phyloP scores from a whole-genome alignment of 1,284 basidiomycete genomes.

The Exsudoporus floridanus region DNA sequence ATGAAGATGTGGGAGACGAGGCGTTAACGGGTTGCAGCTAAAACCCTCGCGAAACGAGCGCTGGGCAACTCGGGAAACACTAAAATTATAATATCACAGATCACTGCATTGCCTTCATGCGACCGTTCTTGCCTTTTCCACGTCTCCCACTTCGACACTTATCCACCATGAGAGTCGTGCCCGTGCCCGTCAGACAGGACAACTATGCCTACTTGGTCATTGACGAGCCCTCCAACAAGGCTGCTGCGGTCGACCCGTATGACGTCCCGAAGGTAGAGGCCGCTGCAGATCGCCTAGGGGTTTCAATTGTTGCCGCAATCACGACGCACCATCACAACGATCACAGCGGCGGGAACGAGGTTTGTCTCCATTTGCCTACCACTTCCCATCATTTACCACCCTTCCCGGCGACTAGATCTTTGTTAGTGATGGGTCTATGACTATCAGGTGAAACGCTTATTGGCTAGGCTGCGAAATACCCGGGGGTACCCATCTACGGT shows the following conservation, averaged over 20 bases:
- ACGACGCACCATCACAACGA: slow-evolving; percentile 91
- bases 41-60: slow-evolving; percentile 4
- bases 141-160: not conserved
- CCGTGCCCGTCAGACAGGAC: slow-evolving; percentile 76
- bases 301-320: slow-evolving; percentile 72
- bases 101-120: slow-evolving; percentile 27
- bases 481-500: slow-evolving; percentile 76
- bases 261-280: slow-evolving; percentile 75
- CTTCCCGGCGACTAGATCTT: slow-evolving; percentile 44
- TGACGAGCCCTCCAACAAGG: slow-evolving; percentile 68
- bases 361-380: slow-evolving; percentile 39
- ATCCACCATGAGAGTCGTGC: slow-evolving; percentile 67
- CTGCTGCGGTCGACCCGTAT: slow-evolving; percentile 81
- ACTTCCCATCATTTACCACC: slow-evolving; percentile 8
- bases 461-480: slow-evolving; percentile 57
- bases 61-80: not conserved
- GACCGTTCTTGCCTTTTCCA: slow-evolving; percentile 27
- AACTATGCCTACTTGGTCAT: slow-evolving; percentile 90
- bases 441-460: no score
- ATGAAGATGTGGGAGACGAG: not conserved
- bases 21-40: not conserved
- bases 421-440: no score
- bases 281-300: slow-evolving; percentile 65
- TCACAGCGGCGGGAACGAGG: slow-evolving; percentile 84
- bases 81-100: slow-evolving; percentile 18